A percentile compares a stretch with the other conserved stretches of the same genome.
Conservation (phyloP, 345 rosid species). For the Gossypioides kirkii region DNA sequence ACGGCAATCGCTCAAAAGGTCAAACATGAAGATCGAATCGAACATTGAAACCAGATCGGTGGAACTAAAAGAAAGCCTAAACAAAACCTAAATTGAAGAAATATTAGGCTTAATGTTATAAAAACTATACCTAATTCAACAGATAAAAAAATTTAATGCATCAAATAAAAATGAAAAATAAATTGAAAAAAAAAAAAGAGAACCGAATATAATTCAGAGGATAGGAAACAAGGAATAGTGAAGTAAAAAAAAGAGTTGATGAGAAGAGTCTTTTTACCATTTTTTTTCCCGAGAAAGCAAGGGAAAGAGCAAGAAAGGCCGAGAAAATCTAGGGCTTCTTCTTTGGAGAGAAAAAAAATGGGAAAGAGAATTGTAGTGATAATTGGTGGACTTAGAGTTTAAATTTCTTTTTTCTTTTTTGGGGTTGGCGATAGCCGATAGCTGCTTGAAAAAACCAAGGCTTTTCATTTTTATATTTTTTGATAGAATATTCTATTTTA, state of each 20-base stretch:
- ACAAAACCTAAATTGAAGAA: background rate
- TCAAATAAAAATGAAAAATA: background rate
- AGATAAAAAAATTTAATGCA: background rate
- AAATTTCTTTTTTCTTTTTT: background rate
- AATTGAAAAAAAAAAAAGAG: no score
- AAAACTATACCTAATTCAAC: background rate
- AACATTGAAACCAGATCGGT: background rate
- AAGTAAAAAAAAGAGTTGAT: background rate
- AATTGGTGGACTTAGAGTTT: constrained; percentile 5
- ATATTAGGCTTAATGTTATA: background rate
- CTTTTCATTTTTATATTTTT: no score
- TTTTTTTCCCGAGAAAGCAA: constrained; percentile 22
- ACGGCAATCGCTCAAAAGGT: background rate
- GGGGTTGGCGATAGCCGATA: background rate
- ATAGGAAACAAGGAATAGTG: background rate
- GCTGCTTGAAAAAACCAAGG: background rate
- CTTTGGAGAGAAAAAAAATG: background rate
- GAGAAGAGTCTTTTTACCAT: constrained; percentile 30
- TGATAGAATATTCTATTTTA: no score
- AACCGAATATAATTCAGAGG: background rate
- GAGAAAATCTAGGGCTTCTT: constrained; percentile 42
- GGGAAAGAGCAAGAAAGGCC: constrained; percentile 1
- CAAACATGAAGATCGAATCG: background rate
- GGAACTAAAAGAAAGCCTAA: background rate
- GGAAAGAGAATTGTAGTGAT: background rate